A percentile compares a stretch with the other conserved stretches of the same genome.
Conservation (phyloP, 108 stramenopile genomes). For the Nitzschia palea region DNA sequence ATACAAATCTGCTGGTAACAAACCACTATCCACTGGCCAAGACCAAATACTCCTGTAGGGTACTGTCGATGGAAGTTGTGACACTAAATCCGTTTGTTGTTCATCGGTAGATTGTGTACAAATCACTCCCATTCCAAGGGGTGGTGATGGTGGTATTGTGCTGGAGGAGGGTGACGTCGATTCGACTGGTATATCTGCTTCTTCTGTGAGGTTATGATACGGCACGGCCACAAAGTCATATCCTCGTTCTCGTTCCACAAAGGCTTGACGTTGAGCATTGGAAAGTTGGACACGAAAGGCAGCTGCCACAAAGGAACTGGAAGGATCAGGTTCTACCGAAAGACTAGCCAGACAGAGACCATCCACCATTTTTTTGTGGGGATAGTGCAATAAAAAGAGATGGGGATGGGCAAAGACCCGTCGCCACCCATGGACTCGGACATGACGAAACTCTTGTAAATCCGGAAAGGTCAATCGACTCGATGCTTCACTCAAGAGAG, state of each 20-base stretch:
- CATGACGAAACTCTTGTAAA: slow-evolving; percentile 42
- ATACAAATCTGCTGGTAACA: slow-evolving; percentile 47
- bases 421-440: slow-evolving; percentile 32
- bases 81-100: not conserved
- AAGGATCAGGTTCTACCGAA: slow-evolving; percentile 32
- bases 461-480: slow-evolving; percentile 47
- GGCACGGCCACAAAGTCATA: slow-evolving; percentile 31
- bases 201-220: slow-evolving; percentile 25
- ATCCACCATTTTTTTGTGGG: slow-evolving; percentile 34
- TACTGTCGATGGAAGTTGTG: not conserved
- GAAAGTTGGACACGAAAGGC: slow-evolving; percentile 38
- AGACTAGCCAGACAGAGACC: slow-evolving; percentile 34
- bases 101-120: slow-evolving; percentile 31
- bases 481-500: slow-evolving; percentile 38
- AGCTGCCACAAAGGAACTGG: slow-evolving; percentile 34
- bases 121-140: slow-evolving; percentile 32
- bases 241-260: slow-evolving; percentile 43
- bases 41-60: slow-evolving; percentile 25
- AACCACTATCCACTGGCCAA: slow-evolving; percentile 35
- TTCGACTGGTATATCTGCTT: not conserved
- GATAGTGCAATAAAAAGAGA: slow-evolving; percentile 31
- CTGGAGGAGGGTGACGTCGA: too few relatives aligned
- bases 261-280: slow-evolving; percentile 28
- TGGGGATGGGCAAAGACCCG: slow-evolving; percentile 51
- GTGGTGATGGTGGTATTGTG: too few relatives aligned